Evolutionary conservation across 2,329 filamentous ascomycete genomes (phyloP), one percentile per base, ranked within the genome.

Genomic region (Aspergillus sp.): DNA sequence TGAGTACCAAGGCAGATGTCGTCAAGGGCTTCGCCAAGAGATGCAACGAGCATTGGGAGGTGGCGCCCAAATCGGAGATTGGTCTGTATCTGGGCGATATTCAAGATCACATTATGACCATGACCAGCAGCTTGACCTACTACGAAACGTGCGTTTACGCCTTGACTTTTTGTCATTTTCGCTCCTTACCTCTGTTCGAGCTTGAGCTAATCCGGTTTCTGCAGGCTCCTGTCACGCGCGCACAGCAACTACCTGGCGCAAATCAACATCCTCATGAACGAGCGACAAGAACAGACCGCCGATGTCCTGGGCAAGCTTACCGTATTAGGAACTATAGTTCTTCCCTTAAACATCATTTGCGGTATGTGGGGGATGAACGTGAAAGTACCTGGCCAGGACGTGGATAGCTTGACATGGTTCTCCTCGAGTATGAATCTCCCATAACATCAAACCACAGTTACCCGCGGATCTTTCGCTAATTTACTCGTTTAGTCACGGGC

Each of bases 291-390:
- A 77, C 89, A 96, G 80, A 99, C 95, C 1, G 92, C 93, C 46
- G 94, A 99, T 74, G 93, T 97, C 1, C 85, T 99, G 13, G 93
- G 93, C 66, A 97, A 95, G 77, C 85, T 99, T 63, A 98, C 95
- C 0, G 95, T 99, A 1, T 84, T 99, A 1, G 95, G 95, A 66
- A 99, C 95, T 6, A 98, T 99, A 68, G 94, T 99, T 3, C 82
- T 99, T 60, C 95, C 95, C 11, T 97, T 99, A 93, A 99, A 99
- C 76, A 96, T 99, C 74, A 94, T 99, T 71, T 98, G 95, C 2
- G 95, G 95, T 68, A 88, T 98, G 71, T 99, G 94, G 93, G 95
- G 94, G 55, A 98, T 98, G 94, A 99, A 99, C 82, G 91, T 94
- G 41, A 92, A 92, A 83, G 95, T 99, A 0, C 95, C 95, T 0